Percentiles rank a stretch among this genome's conserved stretches.
Conservation (phyloP, 495 filamentous ascomycete species). For the Pyronema omphalodes region DNA sequence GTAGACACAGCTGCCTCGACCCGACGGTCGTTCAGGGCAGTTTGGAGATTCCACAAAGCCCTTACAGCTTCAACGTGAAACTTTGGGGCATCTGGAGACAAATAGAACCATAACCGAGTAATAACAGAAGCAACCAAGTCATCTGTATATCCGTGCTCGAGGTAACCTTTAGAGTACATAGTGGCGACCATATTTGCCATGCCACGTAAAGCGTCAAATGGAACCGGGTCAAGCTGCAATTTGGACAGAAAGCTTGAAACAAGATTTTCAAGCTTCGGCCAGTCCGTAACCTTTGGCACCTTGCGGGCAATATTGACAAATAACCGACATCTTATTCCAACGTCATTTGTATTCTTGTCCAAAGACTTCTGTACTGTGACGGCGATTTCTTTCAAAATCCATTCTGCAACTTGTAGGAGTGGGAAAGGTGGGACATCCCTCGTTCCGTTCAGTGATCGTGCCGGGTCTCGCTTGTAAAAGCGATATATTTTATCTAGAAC, state of each 20-base stretch:
- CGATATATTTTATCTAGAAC: constrained; percentile 40
- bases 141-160: constrained; percentile 28
- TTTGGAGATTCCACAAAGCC: constrained; percentile 68
- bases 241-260: constrained; percentile 12
- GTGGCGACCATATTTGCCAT: constrained; percentile 18
- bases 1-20: constrained; percentile 67
- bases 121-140: constrained; percentile 50
- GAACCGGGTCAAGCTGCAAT: constrained; percentile 10
- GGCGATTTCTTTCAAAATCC: constrained; percentile 13
- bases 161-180: constrained; percentile 20
- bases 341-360: constrained; percentile 7
- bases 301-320: constrained; percentile 20
- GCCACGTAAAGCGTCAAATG: constrained; percentile 19
- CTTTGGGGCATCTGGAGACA: constrained; percentile 65
- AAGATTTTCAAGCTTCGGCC: constrained; percentile 9
- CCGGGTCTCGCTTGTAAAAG: constrained; percentile 45
- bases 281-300: constrained; percentile 13
- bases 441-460: constrained; percentile 12
- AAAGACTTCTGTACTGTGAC: constrained; percentile 8
- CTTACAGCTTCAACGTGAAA: constrained; percentile 86
- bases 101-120: constrained; percentile 51
- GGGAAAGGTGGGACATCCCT: constrained; percentile 8
- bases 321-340: constrained; percentile 16
- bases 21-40: constrained; percentile 37
- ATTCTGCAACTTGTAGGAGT: constrained; percentile 12